Conservation (phyloP, 2,329 filamentous ascomycete genomes). For the Monilinia aucupariae region DNA sequence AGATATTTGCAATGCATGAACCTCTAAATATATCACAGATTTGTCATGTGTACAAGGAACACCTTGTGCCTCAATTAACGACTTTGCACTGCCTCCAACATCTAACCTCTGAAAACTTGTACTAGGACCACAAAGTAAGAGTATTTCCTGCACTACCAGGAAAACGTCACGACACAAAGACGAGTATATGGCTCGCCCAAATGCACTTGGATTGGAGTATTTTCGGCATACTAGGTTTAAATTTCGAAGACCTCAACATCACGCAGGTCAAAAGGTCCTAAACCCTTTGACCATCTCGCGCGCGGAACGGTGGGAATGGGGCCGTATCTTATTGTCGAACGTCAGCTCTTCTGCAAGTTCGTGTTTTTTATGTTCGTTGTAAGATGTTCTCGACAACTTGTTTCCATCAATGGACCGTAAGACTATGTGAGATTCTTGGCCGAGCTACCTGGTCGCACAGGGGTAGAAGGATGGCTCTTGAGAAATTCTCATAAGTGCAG, state of each 20-base stretch:
- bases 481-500: not conserved
- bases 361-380: conserved; percentile 4
- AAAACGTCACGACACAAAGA: not conserved
- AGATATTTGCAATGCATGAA: conserved; percentile 9
- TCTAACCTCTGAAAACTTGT: not conserved
- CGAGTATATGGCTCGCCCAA: not conserved
- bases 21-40: conserved; percentile 14
- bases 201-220: not conserved
- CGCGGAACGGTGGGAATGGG: conserved; percentile 7
- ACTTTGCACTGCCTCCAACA: conserved; percentile 15
- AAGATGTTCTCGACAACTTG: conserved; percentile 2
- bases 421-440: not conserved
- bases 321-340: not conserved
- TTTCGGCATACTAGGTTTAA: not conserved
- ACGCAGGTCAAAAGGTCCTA: not conserved
- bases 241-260: not conserved
- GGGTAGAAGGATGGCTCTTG: not conserved
- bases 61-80: conserved; percentile 14
- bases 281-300: not conserved
- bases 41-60: conserved; percentile 10
- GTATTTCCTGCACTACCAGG: conserved; percentile 1
- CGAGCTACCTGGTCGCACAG: conserved; percentile 1
- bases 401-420: not conserved
- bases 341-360: conserved; percentile 6
- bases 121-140: not conserved